Percentiles rank a stretch among this genome's conserved stretches.
Evolutionary conservation across 108 stramenopile genomes (phyloP).

Genomic region (Cylindrotheca fusiformis): DNA sequence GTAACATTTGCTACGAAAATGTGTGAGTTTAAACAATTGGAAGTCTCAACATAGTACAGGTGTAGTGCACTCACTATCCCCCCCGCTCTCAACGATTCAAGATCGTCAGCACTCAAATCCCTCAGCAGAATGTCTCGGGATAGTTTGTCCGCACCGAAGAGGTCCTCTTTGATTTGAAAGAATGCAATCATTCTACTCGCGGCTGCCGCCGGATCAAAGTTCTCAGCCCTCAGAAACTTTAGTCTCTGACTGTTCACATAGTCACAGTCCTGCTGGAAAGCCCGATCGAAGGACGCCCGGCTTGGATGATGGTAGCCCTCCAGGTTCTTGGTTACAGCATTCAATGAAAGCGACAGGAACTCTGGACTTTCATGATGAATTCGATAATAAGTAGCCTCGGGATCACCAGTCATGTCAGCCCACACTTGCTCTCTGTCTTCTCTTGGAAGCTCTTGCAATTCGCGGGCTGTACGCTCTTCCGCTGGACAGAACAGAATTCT

Average conservation of each 20-base stretch:
- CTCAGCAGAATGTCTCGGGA: neutral
- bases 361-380: neutral
- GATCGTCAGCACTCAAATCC: slow-evolving; percentile 6
- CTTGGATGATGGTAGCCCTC: neutral
- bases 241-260: slow-evolving; percentile 4
- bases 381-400: slow-evolving; percentile 5
- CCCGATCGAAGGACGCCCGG: neutral
- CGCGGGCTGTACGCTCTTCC: slow-evolving; percentile 10
- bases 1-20: slow-evolving; percentile 3
- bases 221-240: slow-evolving; percentile 9
- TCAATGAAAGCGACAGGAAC: neutral
- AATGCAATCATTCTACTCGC: slow-evolving; percentile 4
- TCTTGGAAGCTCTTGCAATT: slow-evolving; percentile 1
- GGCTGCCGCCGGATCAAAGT: slow-evolving; percentile 12
- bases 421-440: slow-evolving; percentile 6
- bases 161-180: slow-evolving; percentile 1
- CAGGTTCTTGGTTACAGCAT: no score
- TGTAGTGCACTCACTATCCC: no score
- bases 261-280: slow-evolving; percentile 2
- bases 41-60: no score
- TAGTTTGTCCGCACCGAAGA: slow-evolving; percentile 6
- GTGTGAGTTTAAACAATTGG: no score
- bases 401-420: slow-evolving; percentile 12
- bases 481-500: slow-evolving; percentile 10
- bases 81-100: slow-evolving; percentile 4